Percentiles rank a stretch among this genome's conserved stretches.
Conservation (phyloP, 306 rosid species). For the Quercus suber region DNA sequence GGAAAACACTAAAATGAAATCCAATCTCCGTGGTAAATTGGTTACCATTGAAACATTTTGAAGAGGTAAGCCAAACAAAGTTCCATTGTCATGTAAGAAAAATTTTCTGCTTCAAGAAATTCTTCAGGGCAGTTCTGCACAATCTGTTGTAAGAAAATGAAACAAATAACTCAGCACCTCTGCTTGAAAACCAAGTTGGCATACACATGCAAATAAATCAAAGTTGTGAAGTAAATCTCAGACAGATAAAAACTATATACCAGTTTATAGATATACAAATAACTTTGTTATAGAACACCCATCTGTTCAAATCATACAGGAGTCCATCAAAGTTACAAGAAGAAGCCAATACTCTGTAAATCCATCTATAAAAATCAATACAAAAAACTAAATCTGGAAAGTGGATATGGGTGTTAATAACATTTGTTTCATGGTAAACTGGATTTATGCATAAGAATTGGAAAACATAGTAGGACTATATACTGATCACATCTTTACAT, state of each 20-base stretch:
- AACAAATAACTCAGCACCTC: slow-evolving; percentile 9
- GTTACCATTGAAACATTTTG: slow-evolving; percentile 59
- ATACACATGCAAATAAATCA: background rate
- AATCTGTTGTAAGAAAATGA: slow-evolving; percentile 52
- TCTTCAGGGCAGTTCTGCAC: slow-evolving; percentile 77
- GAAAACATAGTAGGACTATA: background rate
- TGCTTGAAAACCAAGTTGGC: slow-evolving; percentile 3
- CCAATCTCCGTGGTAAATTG: slow-evolving; percentile 2
- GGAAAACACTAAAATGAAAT: slow-evolving; percentile 3
- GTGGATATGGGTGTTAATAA: background rate
- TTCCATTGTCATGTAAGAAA: slow-evolving; percentile 63
- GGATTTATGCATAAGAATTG: background rate
- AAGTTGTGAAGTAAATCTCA: background rate
- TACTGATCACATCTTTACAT: background rate
- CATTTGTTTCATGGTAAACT: background rate
- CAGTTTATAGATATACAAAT: background rate
- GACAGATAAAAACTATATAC: background rate
- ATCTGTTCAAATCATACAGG: background rate
- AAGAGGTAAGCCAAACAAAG: slow-evolving; percentile 64
- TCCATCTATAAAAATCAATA: background rate
- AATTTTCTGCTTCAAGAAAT: slow-evolving; percentile 53
- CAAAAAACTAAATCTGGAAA: slow-evolving; percentile 2
- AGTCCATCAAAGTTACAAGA: background rate
- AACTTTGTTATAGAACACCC: background rate
- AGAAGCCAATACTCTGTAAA: background rate